Base-by-base conservation (phyloP, 2,329 filamentous ascomycete species). In the Orbilia brochopaga region DNA sequence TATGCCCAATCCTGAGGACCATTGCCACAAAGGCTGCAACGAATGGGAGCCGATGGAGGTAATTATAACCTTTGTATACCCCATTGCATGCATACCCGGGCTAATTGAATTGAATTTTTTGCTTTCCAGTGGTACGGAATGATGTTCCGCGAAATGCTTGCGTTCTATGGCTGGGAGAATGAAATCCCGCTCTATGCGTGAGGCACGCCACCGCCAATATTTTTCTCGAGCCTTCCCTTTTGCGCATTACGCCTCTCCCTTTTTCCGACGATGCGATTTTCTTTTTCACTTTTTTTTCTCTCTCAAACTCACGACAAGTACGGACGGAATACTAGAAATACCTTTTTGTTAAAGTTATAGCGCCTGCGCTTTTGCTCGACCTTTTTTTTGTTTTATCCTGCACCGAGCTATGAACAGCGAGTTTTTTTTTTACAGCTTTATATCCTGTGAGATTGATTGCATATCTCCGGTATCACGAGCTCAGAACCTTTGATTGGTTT, bases 81-180 rank as follows among this genome's bases (percentile, higher is more conserved):
- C 42, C 27, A 17, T 21, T 23, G 19, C 11, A 54, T 44, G 27
- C 3, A 35, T 21, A 30, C 23, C 6, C 8, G 60, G 42, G 27
- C 42, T 58, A 52, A 62, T n/a, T 52, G 1, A 24, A 52, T 63
- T 37, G 37, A 19, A 48, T 19, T 48, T 48, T 48, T 19, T 8
- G 51, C n/a, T n/a, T 55, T 54, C 7, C 17, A 83, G 77, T 83
- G 82, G 82, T 78, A 83, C 52, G 75, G 77, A 44, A 83, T 82
- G 46, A 81, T 82, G 48, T 79, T 83, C 61, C 64, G 74, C 54
- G 75, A 77, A 66, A 77, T 77, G 75, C 58, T 75, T 8, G 74
- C 74, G 32, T 72, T 74, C 55, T 75, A 77, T 55, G 75, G 75
- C 15, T 77, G 75, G 75, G 75, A 77, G 51, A 73, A 74, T 7